Base-by-base conservation (phyloP, 768 basidiomycete species). In the Pisolithus tinctorius region DNA sequence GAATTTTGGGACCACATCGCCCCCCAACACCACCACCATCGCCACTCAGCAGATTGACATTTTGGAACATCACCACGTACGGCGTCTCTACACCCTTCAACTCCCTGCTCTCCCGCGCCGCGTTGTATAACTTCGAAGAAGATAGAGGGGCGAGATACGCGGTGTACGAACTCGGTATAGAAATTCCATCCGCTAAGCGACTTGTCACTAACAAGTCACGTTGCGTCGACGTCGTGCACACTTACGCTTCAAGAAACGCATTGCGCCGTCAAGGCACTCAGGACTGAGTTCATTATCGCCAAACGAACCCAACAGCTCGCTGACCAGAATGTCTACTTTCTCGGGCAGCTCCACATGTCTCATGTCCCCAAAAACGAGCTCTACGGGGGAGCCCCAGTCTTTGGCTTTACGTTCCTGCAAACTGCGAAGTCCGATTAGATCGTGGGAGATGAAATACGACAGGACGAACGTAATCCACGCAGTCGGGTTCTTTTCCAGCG, bases 261-360 rank as follows among this genome's bases (percentile, higher is more conserved):
- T 82, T 8, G 92, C 94, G 11, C 96, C 96, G 64, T 99, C 96
- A 34, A 99, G 74, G 69, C 96, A 99, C 68, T 99, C 96, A 0
- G 96, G 96, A 63, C 93, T 94, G 45, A 98, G 80, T 66, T 99
- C 96, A 54, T 99, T 99, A 69, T 99, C 96, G 1, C 95, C 96
- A 71, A 99, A 98, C 4, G 92, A 94, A 4, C 96, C 96, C 60
- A 99, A 70, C 20, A 99, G 79, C 67, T 99, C 96, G 71, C 89
- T 95, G 61, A 99, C 86, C 52, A 99, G 73, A 55, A 99, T 91
- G 67, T 98, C 96, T 27, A 83, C 93, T 57, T 80, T 77, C 59
- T 96, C 91, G 5, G 95, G 93, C 1, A 95, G 69, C 8, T 84
- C 75, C 41, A 96, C 72, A 26, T 73, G 72, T 14, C 96, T 78